Evolutionary conservation across 768 basidiomycete species (phyloP).

Genomic region (Suillus occidentalis): DNA sequence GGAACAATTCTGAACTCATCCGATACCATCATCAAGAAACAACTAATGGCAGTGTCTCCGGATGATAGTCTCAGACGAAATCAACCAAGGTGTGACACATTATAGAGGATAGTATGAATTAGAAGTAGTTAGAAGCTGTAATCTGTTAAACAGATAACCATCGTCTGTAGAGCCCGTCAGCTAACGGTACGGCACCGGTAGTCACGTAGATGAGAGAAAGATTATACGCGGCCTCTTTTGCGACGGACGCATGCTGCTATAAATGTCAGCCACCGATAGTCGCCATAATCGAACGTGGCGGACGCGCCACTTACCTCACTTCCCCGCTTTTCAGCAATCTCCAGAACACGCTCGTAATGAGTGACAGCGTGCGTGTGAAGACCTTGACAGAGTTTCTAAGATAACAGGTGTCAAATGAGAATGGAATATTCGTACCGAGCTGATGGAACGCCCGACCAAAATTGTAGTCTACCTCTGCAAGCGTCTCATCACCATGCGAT

Average conservation of each 20-base stretch:
- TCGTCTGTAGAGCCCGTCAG: conserved; percentile 65
- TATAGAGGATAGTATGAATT: background rate
- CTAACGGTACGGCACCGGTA: conserved; percentile 73
- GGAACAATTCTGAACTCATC: background rate
- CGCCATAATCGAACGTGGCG: conserved; percentile 4
- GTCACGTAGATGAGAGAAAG: conserved; percentile 78
- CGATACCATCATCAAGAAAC: background rate
- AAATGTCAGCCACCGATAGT: background rate
- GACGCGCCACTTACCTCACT: conserved; percentile 29
- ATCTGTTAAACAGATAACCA: conserved; percentile 74
- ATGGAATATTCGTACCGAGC: conserved; percentile 54
- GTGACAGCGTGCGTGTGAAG: conserved; percentile 77
- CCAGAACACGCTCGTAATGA: conserved; percentile 80
- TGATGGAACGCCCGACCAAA: conserved; percentile 92
- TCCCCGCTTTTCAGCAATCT: conserved; percentile 49
- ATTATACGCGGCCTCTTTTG: conserved; percentile 85
- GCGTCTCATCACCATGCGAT: conserved; percentile 35
- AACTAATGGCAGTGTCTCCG: background rate
- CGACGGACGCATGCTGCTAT: conserved; percentile 51
- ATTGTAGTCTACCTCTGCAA: conserved; percentile 89
- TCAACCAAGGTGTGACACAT: background rate
- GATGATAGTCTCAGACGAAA: conserved; percentile 2
- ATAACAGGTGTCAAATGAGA: conserved; percentile 1
- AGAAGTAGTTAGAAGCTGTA: background rate
- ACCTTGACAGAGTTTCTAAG: conserved; percentile 43